Percentiles rank a stretch among this genome's conserved stretches.
phyloP scores from a whole-genome alignment of 805 yeast genomes.

The Teunomyces barrocoloradensis region DNA sequence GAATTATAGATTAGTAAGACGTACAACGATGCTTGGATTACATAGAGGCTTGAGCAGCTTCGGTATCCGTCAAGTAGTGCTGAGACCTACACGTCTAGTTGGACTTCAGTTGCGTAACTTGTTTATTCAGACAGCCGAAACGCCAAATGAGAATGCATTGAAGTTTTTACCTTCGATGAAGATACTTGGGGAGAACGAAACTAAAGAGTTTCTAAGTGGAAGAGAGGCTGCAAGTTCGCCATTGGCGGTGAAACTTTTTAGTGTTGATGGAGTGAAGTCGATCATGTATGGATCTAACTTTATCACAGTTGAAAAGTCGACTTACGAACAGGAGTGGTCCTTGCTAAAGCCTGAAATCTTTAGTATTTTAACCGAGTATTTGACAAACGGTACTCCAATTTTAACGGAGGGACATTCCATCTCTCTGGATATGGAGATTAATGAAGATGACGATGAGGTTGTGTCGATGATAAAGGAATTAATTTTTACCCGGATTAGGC shows the following conservation, averaged over 20 bases:
- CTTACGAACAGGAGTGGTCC: constrained; percentile 53
- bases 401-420: constrained; percentile 30
- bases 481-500: constrained; percentile 67
- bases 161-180: constrained; percentile 76
- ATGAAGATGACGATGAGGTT: constrained; percentile 65
- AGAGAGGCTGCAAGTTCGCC: constrained; percentile 77
- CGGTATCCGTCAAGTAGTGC: not conserved
- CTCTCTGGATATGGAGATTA: constrained; percentile 38
- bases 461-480: constrained; percentile 67
- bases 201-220: constrained; percentile 71
- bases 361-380: constrained; percentile 52
- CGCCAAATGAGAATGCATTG: constrained; percentile 84
- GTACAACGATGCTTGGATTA: not conserved
- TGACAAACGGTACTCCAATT: constrained; percentile 57
- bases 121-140: constrained; percentile 78
- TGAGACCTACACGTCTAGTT: not conserved
- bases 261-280: constrained; percentile 71
- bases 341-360: constrained; percentile 66
- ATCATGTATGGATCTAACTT: constrained; percentile 82
- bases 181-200: constrained; percentile 56
- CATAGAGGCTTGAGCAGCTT: not conserved
- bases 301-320: constrained; percentile 71
- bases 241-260: constrained; percentile 68
- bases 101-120: constrained; percentile 21
- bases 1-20: not conserved